Evolutionary conservation across 768 basidiomycete genomes (phyloP), one percentile per base, ranked within the genome.

Genomic region (Tricholoma matsutake): DNA sequence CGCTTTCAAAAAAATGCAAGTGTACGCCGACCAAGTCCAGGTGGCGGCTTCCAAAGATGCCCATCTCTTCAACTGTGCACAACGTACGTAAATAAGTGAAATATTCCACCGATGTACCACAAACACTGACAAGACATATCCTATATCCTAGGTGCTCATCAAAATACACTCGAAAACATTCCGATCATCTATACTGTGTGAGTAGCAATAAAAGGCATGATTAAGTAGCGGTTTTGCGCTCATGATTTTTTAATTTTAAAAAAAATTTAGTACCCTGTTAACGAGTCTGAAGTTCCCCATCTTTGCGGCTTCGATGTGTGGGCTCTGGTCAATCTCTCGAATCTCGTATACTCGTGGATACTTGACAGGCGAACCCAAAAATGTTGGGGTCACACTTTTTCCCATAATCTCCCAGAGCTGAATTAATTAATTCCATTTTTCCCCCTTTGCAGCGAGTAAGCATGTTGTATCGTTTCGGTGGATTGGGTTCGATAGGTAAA

Each of bases 11-110:
- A n/a, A n/a, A n/a, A n/a, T n/a, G n/a, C n/a, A n/a, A 91, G 87
- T 83, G 52, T 92, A 92, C 63, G 91, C 89, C 3, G 87, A 90
- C 37, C 83, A 86, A 68, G 78, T 80, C 2, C 79, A 89, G 63
- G 82, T 72, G 14, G 84, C 79, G 20, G 76, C 76, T 0, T 84
- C 78, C 14, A 69, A 66, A 25, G 81, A 79, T 43, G 90, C 88
- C 1, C 58, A 75, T 56, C 63, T 79, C 57, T 91, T 89, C 77
- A 91, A 91, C 71, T 91, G 89, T 69, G 80, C 81, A 32, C 89
- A 91, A 67, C 86, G 89, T 87, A 63, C 60, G 82, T 69, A 16
- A 4, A 37, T 18, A 18, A n/a, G n/a, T 31, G n/a, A n/a, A n/a
- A n/a, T 47, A 31, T 32, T 49, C 51, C n/a, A 22, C 2, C 51